Conservation (phyloP, 2,329 filamentous ascomycete species). For the Aspergillus novoparasiticus region DNA sequence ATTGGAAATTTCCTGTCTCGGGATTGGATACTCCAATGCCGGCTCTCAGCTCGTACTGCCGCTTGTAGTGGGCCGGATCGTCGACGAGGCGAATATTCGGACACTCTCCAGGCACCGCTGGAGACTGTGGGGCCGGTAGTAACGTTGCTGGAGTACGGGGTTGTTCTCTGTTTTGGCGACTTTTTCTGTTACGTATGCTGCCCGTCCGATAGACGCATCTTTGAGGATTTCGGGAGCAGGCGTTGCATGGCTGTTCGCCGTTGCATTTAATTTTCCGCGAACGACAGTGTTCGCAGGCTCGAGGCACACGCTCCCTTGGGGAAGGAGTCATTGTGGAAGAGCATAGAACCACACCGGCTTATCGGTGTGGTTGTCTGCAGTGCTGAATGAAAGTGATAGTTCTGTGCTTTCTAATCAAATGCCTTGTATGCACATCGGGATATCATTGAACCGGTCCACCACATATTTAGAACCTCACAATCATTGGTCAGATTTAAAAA, state of each 20-base stretch:
- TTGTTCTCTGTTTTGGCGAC: slow-evolving; percentile 10
- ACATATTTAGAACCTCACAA: neutral
- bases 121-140: slow-evolving; percentile 10
- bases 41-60: slow-evolving; percentile 18
- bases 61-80: slow-evolving; percentile 16
- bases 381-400: neutral
- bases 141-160: slow-evolving; percentile 7
- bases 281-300: slow-evolving; percentile 19
- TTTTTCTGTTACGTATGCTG: slow-evolving; percentile 12
- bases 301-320: slow-evolving; percentile 14
- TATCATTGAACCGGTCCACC: slow-evolving; percentile 1
- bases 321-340: slow-evolving; percentile 5
- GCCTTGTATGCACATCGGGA: slow-evolving; percentile 2
- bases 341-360: neutral
- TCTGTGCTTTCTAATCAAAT: slow-evolving; percentile 5
- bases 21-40: slow-evolving; percentile 19
- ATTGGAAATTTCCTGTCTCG: slow-evolving; percentile 18
- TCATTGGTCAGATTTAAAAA: neutral
- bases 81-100: slow-evolving; percentile 5
- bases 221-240: slow-evolving; percentile 10
- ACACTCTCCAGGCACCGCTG: slow-evolving; percentile 1
- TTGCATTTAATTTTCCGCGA: slow-evolving; percentile 19
- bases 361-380: neutral
- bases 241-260: slow-evolving; percentile 15
- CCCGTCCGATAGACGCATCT: slow-evolving; percentile 16